These are phyloP conservation scores for Podaxis sp. DNA, from an alignment of 768 basidiomycete species.

Conservation along the genomic window DNA sequence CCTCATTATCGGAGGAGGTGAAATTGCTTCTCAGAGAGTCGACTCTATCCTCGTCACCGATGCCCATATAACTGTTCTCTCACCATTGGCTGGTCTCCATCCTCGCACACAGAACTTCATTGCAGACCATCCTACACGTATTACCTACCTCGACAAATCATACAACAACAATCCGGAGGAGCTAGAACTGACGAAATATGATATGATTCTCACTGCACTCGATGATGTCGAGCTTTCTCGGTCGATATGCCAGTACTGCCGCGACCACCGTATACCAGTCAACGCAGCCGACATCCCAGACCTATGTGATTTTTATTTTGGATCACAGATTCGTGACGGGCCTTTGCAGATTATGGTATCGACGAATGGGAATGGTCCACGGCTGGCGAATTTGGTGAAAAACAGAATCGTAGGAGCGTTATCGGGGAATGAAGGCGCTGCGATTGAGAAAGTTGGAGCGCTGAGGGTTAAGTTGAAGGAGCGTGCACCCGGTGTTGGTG, in stretches of 20 bases:
- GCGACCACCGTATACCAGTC: conserved; percentile 71
- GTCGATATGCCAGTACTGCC: conserved; percentile 66
- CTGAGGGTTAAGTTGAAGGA: conserved; percentile 70
- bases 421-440: conserved; percentile 66
- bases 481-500: conserved; percentile 80
- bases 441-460: conserved; percentile 75
- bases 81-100: conserved; percentile 65
- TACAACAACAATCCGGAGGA: conserved; percentile 51
- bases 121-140: conserved; percentile 40
- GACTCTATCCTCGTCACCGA: conserved; percentile 81
- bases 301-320: conserved; percentile 98
- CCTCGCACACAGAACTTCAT: conserved; percentile 52
- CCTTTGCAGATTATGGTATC: conserved; percentile 95
- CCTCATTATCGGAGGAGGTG: conserved; percentile 91
- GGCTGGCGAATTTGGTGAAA: conserved; percentile 82
- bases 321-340: conserved; percentile 85
- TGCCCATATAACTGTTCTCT: conserved; percentile 72
- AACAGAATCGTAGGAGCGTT: conserved; percentile 62
- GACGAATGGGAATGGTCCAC: conserved; percentile 90
- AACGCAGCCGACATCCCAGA: conserved; percentile 97
- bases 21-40: conserved; percentile 85
- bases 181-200: conserved; percentile 46
- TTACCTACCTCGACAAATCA: conserved; percentile 67
- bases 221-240: conserved; percentile 74
- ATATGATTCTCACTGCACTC: conserved; percentile 93